phyloP scores from a whole-genome alignment of 148 eudicot genomes.

The Persicaria maculosa region DNA sequence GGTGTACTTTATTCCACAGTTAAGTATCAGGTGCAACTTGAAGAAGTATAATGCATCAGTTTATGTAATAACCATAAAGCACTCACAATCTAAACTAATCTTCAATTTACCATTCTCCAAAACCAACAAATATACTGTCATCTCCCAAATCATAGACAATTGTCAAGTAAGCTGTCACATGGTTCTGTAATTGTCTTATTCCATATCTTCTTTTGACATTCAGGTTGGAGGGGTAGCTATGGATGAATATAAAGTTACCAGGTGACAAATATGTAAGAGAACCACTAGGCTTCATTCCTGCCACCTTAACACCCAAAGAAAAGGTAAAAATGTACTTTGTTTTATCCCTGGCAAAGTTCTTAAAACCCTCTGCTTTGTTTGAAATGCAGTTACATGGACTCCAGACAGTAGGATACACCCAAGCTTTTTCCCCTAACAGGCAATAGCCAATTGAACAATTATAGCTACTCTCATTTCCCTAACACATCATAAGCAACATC shows the following conservation, averaged over 20 bases:
- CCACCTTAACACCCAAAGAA: not conserved
- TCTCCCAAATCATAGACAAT: not conserved
- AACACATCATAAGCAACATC: not conserved
- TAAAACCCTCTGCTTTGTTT: not conserved
- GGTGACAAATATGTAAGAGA: not conserved
- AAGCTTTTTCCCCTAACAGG: not conserved
- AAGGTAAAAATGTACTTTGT: not conserved
- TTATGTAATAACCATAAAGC: too few species aligned
- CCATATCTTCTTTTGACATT: too few species aligned
- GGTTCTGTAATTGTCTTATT: too few species aligned
- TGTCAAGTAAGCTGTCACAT: not conserved
- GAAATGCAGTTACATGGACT: not conserved
- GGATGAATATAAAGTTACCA: too few species aligned
- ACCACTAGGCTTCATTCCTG: not conserved
- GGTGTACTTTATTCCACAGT: too few species aligned
- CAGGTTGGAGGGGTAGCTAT: too few species aligned
- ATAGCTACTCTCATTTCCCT: not conserved
- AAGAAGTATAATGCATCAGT: not conserved
- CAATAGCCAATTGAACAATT: not conserved
- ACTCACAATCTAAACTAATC: not conserved
- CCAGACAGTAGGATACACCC: not conserved
- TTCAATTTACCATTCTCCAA: not conserved
- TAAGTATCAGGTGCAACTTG: not conserved
- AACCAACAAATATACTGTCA: not conserved
- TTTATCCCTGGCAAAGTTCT: not conserved